Evolutionary conservation across 2,329 filamentous ascomycete species (phyloP).

Genomic region (Fusarium pseudonygamai): DNA sequence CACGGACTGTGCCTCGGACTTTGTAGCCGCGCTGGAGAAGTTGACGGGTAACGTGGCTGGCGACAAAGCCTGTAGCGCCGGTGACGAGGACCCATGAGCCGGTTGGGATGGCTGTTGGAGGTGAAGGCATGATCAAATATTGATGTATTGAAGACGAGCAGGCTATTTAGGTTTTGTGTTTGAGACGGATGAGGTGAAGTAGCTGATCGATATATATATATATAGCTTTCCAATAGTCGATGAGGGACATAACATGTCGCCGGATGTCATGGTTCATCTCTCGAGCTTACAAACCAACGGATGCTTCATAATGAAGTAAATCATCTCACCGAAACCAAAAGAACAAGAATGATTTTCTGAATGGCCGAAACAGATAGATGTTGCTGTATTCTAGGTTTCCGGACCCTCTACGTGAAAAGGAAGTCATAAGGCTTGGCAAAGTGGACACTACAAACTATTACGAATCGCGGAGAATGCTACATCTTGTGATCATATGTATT

Average conservation of each 20-base stretch:
- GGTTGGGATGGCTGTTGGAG: conserved; percentile 29
- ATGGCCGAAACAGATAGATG: not conserved
- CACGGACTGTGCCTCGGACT: conserved; percentile 58
- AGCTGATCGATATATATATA: fast-evolving
- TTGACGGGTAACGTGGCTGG: conserved; percentile 52
- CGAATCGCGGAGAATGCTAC: fast-evolving
- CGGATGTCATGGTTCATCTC: not conserved
- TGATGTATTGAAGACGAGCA: fast-evolving
- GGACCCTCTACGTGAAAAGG: not conserved
- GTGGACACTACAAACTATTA: not conserved
- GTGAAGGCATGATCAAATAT: not conserved
- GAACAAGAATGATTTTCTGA: not conserved
- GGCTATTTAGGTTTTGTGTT: too few relatives aligned
- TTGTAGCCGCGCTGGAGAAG: conserved; percentile 53
- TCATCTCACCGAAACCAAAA: not conserved
- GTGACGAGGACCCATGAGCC: conserved; percentile 55
- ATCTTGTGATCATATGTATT: not conserved
- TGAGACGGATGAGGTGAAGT: not conserved
- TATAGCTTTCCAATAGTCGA: not conserved
- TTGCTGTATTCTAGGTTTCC: fast-evolving
- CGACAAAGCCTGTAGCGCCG: conserved; percentile 57
- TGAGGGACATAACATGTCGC: fast-evolving
- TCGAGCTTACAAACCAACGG: not conserved
- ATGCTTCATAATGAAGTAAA: not conserved
- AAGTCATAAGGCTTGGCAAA: not conserved